Evolutionary conservation across 345 rosid species (phyloP).

Genomic region (Boechera stricta): DNA sequence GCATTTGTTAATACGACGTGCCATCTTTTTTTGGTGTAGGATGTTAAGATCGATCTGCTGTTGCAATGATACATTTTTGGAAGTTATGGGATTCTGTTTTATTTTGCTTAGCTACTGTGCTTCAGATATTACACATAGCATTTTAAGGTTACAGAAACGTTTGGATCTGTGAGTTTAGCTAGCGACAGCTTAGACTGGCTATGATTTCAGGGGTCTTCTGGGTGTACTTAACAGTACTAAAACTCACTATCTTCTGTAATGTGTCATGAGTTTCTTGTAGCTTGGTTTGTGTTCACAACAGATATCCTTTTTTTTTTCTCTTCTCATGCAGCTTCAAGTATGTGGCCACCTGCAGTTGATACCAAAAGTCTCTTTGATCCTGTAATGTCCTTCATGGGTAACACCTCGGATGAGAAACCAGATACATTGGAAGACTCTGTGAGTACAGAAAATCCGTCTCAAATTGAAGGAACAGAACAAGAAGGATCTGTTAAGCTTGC

Average conservation of each 20-base stretch:
- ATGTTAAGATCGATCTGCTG: constrained; percentile 13
- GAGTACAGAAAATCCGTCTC: constrained; percentile 46
- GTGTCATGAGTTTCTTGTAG: constrained; percentile 9
- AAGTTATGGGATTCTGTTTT: constrained; percentile 13
- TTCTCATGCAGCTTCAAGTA: constrained; percentile 57
- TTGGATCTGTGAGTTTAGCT: constrained; percentile 11
- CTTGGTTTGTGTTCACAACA: constrained; percentile 18
- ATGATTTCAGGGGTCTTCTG: constrained; percentile 9
- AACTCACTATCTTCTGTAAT: background rate
- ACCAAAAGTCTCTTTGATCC: constrained; percentile 60
- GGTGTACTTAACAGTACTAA: background rate
- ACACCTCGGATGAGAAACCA: constrained; percentile 59
- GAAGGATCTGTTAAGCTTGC: constrained; percentile 38
- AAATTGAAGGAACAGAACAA: constrained; percentile 52
- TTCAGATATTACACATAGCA: constrained; percentile 7
- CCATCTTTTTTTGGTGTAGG: background rate
- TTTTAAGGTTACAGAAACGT: constrained; percentile 14
- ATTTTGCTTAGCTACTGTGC: constrained; percentile 1
- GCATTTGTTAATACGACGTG: constrained; percentile 3
- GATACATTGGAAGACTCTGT: constrained; percentile 48
- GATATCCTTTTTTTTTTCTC: background rate
- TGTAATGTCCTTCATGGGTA: constrained; percentile 82
- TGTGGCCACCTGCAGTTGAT: constrained; percentile 66
- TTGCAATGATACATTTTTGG: constrained; percentile 20
- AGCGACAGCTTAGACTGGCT: constrained; percentile 9